Percentiles rank a stretch among this genome's conserved stretches.
Conservation (phyloP, 495 filamentous ascomycete genomes). For the Aspergillus campestris region DNA sequence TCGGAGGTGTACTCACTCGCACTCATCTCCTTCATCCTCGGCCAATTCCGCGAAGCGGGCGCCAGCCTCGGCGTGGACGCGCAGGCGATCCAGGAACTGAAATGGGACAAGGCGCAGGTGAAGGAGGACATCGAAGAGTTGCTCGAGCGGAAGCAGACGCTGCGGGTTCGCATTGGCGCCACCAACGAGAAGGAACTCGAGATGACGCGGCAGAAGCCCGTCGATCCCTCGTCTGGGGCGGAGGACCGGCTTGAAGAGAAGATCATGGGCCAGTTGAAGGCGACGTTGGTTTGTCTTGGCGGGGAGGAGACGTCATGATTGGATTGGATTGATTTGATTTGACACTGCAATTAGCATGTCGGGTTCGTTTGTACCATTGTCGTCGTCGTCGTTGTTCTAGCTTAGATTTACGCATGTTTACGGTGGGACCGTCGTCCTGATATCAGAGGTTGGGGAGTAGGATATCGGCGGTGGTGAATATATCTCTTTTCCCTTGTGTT, state of each 20-base stretch:
- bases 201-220: conserved; percentile 46
- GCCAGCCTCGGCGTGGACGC: conserved; percentile 49
- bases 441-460: too few relatives aligned
- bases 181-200: conserved; percentile 60
- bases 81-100: conserved; percentile 53
- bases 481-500: too few relatives aligned
- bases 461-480: too few relatives aligned
- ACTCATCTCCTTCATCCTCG: conserved; percentile 59
- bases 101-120: conserved; percentile 60
- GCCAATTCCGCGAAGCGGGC: conserved; percentile 50
- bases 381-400: too few relatives aligned
- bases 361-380: background rate
- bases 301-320: conserved; percentile 31
- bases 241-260: conserved; percentile 67
- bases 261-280: conserved; percentile 53
- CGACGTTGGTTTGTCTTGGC: conserved; percentile 30
- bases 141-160: conserved; percentile 48
- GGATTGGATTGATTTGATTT: conserved; percentile 1
- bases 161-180: conserved; percentile 65
- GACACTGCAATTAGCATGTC: background rate
- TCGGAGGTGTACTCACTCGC: conserved; percentile 71
- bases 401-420: too few relatives aligned
- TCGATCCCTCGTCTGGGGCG: conserved; percentile 21
- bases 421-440: too few relatives aligned
- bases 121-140: conserved; percentile 75